Evolutionary conservation across 108 stramenopile genomes (phyloP).

Genomic region (Nitzschia putrida): DNA sequence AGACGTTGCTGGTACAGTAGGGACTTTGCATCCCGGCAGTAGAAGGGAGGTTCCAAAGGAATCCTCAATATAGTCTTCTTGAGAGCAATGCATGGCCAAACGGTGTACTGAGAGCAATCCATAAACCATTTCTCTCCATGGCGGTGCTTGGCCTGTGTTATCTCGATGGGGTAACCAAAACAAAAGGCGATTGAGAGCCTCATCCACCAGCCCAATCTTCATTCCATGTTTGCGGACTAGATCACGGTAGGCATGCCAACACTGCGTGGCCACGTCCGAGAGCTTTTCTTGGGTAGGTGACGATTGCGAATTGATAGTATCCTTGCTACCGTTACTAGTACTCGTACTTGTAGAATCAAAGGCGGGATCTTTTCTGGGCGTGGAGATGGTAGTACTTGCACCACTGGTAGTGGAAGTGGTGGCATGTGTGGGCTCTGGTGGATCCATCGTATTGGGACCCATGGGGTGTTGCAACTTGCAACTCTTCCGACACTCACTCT

Average conservation of each 20-base stretch:
- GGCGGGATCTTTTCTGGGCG: too few relatives aligned
- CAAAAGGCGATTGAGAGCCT: conserved; percentile 21
- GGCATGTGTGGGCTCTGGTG: too few relatives aligned
- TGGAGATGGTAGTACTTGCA: too few relatives aligned
- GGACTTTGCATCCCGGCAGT: neutral
- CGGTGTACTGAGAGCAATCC: conserved; percentile 47
- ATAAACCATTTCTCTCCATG: conserved; percentile 42
- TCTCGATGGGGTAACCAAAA: conserved; percentile 43
- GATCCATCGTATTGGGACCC: too few relatives aligned
- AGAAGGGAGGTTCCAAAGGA: conserved; percentile 23
- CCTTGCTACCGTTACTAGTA: neutral
- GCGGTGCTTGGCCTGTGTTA: neutral
- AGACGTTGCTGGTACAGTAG: conserved; percentile 21
- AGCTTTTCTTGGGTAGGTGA: neutral
- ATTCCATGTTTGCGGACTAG: conserved; percentile 17
- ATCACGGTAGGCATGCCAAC: conserved; percentile 12
- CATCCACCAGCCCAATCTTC: conserved; percentile 22
- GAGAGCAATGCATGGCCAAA: conserved; percentile 27
- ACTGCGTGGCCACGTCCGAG: neutral
- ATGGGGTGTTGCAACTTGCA: too few relatives aligned
- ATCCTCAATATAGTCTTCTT: conserved; percentile 5
- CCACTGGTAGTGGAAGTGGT: too few relatives aligned
- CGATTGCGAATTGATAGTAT: neutral
- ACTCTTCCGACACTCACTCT: too few relatives aligned
- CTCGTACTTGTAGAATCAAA: too few relatives aligned